These are phyloP conservation scores for Rhytidiadelphus loreus DNA, from an alignment of 225 moss, liverwort and hornwort genomes.

Conservation along the genomic window DNA sequence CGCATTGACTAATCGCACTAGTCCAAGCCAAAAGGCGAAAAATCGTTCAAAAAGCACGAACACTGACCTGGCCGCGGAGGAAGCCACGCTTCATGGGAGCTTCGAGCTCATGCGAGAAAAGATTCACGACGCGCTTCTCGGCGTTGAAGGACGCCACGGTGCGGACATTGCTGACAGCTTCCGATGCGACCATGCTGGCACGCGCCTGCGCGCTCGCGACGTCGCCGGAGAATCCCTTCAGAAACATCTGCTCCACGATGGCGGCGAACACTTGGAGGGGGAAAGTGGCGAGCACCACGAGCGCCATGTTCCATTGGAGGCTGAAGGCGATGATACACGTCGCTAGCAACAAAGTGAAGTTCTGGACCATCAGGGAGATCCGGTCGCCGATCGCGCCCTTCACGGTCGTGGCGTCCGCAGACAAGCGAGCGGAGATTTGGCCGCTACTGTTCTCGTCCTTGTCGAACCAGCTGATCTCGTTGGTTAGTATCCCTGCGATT, in stretches of 20 bases:
- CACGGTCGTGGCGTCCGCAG: slow-evolving; percentile 51
- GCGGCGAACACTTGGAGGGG: slow-evolving; percentile 41
- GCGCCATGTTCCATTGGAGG: slow-evolving; percentile 38
- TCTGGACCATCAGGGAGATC: slow-evolving; percentile 36
- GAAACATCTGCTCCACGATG: slow-evolving; percentile 52
- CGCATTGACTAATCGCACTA: not conserved
- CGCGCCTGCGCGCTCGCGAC: slow-evolving; percentile 44
- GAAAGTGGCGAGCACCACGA: slow-evolving; percentile 46
- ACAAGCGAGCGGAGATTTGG: slow-evolving; percentile 38
- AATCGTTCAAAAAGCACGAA: not conserved
- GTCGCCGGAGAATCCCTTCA: slow-evolving; percentile 56
- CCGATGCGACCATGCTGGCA: slow-evolving; percentile 47
- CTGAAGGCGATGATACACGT: slow-evolving; percentile 29
- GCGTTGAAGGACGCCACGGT: slow-evolving; percentile 62
- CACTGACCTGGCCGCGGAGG: slow-evolving; percentile 34
- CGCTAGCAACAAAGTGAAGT: slow-evolving; percentile 25
- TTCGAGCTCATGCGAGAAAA: slow-evolving; percentile 27
- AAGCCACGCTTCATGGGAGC: slow-evolving; percentile 42
- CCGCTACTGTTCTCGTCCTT: slow-evolving; percentile 47
- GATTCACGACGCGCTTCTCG: slow-evolving; percentile 29
- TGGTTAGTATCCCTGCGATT: slow-evolving; percentile 25
- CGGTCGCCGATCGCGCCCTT: slow-evolving; percentile 59
- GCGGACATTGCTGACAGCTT: slow-evolving; percentile 49
- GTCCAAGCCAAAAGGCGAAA: not conserved
- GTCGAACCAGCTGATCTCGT: slow-evolving; percentile 61